A percentile compares a stretch with the other conserved stretches of the same genome.
phyloP scores from a whole-genome alignment of 2,329 filamentous ascomycete genomes.

The Scedosporium dehoogii region DNA sequence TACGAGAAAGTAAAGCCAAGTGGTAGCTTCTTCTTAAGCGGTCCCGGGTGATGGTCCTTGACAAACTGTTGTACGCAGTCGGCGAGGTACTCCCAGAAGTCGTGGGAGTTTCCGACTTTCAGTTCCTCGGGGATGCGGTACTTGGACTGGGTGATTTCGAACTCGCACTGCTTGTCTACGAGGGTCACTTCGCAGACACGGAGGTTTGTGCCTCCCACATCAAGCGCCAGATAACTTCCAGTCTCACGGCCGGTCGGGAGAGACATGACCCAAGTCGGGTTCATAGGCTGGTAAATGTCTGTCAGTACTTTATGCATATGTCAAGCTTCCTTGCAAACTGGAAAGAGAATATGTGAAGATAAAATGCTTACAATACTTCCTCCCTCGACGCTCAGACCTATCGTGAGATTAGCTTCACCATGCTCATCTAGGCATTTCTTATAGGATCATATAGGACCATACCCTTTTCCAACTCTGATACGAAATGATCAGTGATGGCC shows the following conservation, averaged over 20 bases:
- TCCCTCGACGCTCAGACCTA: constrained; percentile 56
- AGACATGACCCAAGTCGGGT: constrained; percentile 90
- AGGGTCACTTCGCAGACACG: constrained; percentile 89
- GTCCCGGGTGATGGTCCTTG: constrained; percentile 67
- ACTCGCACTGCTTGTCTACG: constrained; percentile 78
- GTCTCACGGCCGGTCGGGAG: constrained; percentile 81
- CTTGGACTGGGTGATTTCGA: constrained; percentile 92
- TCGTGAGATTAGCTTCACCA: neutral
- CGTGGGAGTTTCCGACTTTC: constrained; percentile 72
- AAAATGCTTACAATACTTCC: constrained; percentile 74
- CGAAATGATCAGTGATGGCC: constrained; percentile 81
- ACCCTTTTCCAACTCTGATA: constrained; percentile 81
- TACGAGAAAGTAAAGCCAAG: constrained; percentile 96
- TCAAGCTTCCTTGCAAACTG: neutral
- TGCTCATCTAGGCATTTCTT: neutral
- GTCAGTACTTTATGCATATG: constrained; percentile 12
- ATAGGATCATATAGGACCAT: constrained; percentile 13
- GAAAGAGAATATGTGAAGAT: neutral
- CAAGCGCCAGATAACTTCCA: constrained; percentile 79
- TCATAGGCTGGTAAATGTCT: constrained; percentile 66
- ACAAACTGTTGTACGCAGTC: constrained; percentile 88
- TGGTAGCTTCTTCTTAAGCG: constrained; percentile 55
- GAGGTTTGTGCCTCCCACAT: constrained; percentile 94
- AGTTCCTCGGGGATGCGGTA: constrained; percentile 91
- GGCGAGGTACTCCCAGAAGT: constrained; percentile 91